phyloP scores from a whole-genome alignment of 208 protist genomes.

The Phytomonas sp. region DNA sequence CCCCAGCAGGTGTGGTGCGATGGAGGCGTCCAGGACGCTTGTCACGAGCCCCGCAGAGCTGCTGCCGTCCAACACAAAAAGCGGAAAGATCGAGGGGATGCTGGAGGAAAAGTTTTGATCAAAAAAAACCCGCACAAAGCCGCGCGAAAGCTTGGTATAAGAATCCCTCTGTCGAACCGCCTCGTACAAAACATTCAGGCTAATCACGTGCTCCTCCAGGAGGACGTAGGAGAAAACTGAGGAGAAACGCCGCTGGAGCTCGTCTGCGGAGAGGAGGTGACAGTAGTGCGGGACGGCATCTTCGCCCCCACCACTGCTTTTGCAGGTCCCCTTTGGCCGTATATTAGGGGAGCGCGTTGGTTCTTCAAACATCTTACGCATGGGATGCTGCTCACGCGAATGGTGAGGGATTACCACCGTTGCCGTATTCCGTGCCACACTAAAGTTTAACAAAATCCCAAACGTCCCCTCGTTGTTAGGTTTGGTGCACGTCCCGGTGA shows the following conservation, averaged over 20 bases:
- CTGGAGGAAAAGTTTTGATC: slow-evolving; percentile 30
- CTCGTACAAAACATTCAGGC: slow-evolving; percentile 75
- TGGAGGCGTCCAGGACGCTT: slow-evolving; percentile 57
- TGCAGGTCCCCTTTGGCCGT: background rate
- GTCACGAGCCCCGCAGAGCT: slow-evolving; percentile 62
- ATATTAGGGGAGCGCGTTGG: background rate
- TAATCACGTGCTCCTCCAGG: slow-evolving; percentile 64
- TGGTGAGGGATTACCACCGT: slow-evolving; percentile 56
- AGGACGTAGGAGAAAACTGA: slow-evolving; percentile 32
- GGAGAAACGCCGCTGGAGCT: slow-evolving; percentile 15
- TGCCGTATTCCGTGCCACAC: slow-evolving; percentile 51
- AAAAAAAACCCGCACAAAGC: slow-evolving; percentile 84
- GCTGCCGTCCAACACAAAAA: slow-evolving; percentile 79
- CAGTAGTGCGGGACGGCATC: background rate
- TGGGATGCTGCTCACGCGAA: slow-evolving; percentile 26
- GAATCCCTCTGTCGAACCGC: slow-evolving; percentile 44
- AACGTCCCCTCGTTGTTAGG: slow-evolving; percentile 51
- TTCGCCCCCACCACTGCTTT: background rate
- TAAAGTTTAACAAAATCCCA: slow-evolving; percentile 70
- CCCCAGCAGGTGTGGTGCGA: slow-evolving; percentile 80
- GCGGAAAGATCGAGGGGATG: slow-evolving; percentile 71
- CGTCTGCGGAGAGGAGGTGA: background rate
- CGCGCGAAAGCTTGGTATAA: slow-evolving; percentile 68
- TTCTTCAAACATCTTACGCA: background rate
- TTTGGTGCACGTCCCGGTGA: slow-evolving; percentile 29